phyloP scores from a whole-genome alignment of 1,139 yeast species.

The Candida pseudocylindracea region DNA sequence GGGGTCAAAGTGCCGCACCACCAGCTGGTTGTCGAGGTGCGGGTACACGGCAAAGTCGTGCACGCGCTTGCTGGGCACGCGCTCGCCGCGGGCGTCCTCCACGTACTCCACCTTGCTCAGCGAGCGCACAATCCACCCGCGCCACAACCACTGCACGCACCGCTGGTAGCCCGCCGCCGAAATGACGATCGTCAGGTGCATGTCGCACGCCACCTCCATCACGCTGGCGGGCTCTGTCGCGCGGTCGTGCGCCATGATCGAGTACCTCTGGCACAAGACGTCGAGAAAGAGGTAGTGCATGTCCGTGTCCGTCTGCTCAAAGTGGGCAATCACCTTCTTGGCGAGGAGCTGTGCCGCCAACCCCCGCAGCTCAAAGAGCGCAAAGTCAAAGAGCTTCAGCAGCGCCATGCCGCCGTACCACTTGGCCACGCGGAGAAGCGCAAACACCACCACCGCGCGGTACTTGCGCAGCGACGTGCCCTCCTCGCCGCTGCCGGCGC shows the following conservation, averaged over 20 bases:
- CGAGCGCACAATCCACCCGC: constrained; percentile 78
- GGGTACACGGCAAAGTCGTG: constrained; percentile 42
- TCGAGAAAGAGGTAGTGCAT: constrained; percentile 52
- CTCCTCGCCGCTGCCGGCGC: constrained; percentile 34
- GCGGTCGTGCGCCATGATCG: constrained; percentile 36
- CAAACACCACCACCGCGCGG: constrained; percentile 45
- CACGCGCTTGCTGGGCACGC: constrained; percentile 10
- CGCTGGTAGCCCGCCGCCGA: constrained; percentile 69
- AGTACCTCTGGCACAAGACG: constrained; percentile 58
- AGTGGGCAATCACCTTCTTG: constrained; percentile 34
- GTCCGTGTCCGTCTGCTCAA: constrained; percentile 11
- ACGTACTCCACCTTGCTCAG: constrained; percentile 16
- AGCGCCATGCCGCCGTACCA: constrained; percentile 53
- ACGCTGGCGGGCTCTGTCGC: constrained; percentile 49
- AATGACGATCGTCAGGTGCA: constrained; percentile 60
- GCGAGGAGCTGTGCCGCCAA: constrained; percentile 56
- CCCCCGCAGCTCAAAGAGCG: constrained; percentile 35
- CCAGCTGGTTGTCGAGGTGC: constrained; percentile 30
- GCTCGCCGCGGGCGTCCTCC: too few relatives aligned
- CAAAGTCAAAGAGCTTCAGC: constrained; percentile 45
- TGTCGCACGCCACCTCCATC: constrained; percentile 67
- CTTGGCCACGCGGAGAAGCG: constrained; percentile 44
- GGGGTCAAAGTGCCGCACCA: constrained; percentile 57
- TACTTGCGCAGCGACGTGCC: constrained; percentile 41
- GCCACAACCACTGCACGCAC: constrained; percentile 79